Conservation (phyloP, 768 basidiomycete genomes). For the Boletus coccyginus region DNA sequence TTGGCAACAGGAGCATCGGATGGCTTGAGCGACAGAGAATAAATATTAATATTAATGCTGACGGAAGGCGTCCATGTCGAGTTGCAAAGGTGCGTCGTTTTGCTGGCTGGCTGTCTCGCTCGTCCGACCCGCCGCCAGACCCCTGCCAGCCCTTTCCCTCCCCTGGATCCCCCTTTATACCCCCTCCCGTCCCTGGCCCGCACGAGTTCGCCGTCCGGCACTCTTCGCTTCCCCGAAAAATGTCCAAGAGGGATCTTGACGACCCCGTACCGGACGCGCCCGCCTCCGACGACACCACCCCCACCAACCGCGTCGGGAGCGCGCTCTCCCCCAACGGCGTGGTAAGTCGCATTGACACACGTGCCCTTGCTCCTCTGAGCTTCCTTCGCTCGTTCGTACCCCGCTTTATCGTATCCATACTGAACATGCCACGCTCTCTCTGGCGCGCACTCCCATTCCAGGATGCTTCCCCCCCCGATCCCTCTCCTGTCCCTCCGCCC, state of each 20-base stretch:
- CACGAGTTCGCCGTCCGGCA: slow-evolving; percentile 63
- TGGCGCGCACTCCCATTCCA: slow-evolving; percentile 27
- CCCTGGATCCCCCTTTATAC: slow-evolving; percentile 64
- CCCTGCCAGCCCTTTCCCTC: slow-evolving; percentile 54
- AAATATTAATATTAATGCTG: too few relatives aligned
- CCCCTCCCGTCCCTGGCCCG: slow-evolving; percentile 61
- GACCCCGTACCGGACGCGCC: background rate
- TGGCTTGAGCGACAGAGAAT: background rate
- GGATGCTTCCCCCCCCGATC: slow-evolving; percentile 38
- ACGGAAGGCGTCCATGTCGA: background rate
- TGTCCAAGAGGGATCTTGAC: slow-evolving; percentile 24
- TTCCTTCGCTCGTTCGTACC: slow-evolving; percentile 26
- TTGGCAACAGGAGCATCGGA: slow-evolving; percentile 16
- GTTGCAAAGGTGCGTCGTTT: slow-evolving; percentile 4
- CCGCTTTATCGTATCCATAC: slow-evolving; percentile 26
- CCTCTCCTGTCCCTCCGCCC: slow-evolving; percentile 23
- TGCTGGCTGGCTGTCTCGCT: background rate
- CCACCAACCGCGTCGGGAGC: background rate
- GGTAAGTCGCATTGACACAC: slow-evolving; percentile 26
- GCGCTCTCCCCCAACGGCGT: slow-evolving; percentile 17
- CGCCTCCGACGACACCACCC: slow-evolving; percentile 1
- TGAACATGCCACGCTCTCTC: slow-evolving; percentile 29
- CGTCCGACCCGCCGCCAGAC: slow-evolving; percentile 24
- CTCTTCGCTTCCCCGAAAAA: slow-evolving; percentile 22
- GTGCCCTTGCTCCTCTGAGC: slow-evolving; percentile 15